Percentiles rank a stretch among this genome's conserved stretches.
Conservation (phyloP, 2,329 filamentous ascomycete genomes). For the Aureobasidium sp. region DNA sequence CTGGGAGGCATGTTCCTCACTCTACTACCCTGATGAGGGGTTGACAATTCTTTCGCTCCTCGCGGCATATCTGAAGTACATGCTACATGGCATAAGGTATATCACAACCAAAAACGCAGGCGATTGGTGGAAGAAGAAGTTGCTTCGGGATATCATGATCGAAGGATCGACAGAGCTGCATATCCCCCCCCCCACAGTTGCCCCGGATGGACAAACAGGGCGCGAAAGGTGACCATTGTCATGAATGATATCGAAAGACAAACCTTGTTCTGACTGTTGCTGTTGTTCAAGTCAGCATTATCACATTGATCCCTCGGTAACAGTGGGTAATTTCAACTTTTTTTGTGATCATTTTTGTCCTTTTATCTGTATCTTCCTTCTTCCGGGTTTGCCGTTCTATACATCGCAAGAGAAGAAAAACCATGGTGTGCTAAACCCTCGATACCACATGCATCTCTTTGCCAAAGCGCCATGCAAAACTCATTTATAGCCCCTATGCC, state of each 20-base stretch:
- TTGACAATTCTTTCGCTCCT: not conserved
- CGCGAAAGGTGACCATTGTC: not conserved
- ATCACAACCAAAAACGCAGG: not conserved
- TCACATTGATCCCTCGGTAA: too few relatives aligned
- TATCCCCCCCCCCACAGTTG: not conserved
- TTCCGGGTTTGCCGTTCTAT: not conserved
- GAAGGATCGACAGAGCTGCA: slow-evolving; percentile 1
- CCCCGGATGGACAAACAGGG: not conserved
- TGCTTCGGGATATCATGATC: not conserved
- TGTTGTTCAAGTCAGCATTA: not conserved
- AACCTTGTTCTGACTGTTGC: too few relatives aligned
- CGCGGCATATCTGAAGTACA: not conserved
- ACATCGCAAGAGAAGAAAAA: slow-evolving; percentile 3
- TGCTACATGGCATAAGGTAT: not conserved
- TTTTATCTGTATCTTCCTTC: not conserved
- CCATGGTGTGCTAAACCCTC: not conserved
- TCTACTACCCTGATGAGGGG: not conserved
- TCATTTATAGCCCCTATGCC: not conserved
- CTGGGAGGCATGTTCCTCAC: not conserved
- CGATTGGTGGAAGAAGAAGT: slow-evolving; percentile 7
- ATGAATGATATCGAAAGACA: not conserved
- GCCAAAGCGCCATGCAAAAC: slow-evolving; percentile 12
- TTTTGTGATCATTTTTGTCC: slow-evolving; percentile 1
- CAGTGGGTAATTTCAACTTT: not conserved
- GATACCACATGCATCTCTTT: slow-evolving; percentile 4